Evolutionary conservation across 2,329 filamentous ascomycete genomes (phyloP), one percentile per base, ranked within the genome.

Genomic region (Colletotrichum zoysiae): DNA sequence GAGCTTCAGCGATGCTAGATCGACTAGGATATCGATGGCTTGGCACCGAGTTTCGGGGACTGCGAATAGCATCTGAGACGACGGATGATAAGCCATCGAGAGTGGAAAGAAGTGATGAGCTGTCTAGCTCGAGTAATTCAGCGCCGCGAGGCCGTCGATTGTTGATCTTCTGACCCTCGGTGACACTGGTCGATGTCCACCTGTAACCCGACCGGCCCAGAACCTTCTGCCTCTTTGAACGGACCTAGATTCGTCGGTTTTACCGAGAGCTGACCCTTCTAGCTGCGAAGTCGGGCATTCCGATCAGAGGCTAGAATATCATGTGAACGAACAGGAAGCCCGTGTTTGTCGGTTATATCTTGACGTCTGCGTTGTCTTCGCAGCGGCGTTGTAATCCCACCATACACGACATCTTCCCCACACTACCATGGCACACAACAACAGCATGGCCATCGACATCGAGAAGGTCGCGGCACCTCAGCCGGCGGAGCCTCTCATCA

Each of bases 391-490:
- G 26, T 9, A 16, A 11, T 4, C 4, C 8, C 23, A 14, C 2
- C 6, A 33, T 33, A 26, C 5, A 3, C 50, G 16, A 53, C 7
- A 30, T 53, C 16, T 18, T 53, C 26, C 7, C 26, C 33, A 2
- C 20, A 18, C 7, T 18, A 18, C 26, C 33, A 53, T 53, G 50
- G 50, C 26, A 2, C 30, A 30, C 30, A 26, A 7, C 5, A 33
- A 33, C 26, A 53, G 26, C 14, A 18, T 53, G 50, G 26, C 9
- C 50, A 53, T 53, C 26, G 50, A 33, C 50, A 53, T 53, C 8
- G 50, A 53, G 26, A 53, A 53, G 26, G 50, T 53, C 14, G 50
- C 50, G 50, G 26, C 26, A 33, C 50, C 50, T 53, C 50, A 53
- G 26, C 26, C 50, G 26, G 26, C 2, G 0, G 50, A 53, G 7